Base-by-base conservation (phyloP, 148 eudicot genomes). In the Fagopyrum homotropicum region DNA sequence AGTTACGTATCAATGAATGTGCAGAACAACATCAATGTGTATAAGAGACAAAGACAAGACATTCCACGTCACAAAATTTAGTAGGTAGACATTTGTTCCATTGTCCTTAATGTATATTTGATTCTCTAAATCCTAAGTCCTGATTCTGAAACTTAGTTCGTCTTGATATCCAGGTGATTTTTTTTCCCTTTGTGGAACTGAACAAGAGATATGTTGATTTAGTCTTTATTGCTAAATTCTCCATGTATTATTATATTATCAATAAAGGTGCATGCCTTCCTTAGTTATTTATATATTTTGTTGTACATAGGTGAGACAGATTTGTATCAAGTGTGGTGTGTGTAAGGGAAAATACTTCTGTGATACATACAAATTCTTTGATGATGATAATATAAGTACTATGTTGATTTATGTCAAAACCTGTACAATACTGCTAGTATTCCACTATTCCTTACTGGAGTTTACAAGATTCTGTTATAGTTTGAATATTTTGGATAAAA, bases 291-390 rank as follows among this genome's bases (percentile, higher is more conserved):
- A 64, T 44, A 48, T 73, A 45, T 48, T 69, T 71, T 52, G 49
- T 43, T 54, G 22, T 40, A 57, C 50, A 75, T 82, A 93, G 98
- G 97, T 89, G 74, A 85, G 74, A 66, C 95, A 93, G 85, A 77
- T 82, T 68, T 93, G 97, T 82, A 77, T 81, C 64, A 89, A 81
- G 72, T 93, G 98, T 76, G 98, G 98, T 26, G 97, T 91, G 26
- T 93, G 97, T 78, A 91, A 89, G 98, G 97, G 89, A 12, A 88
- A 83, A 76, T 93, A 93, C 77, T 91, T 83, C 69, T 93, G 98
- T 80, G 89, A 79, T 71, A 79, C 52, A 45, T 93, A 97, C 90
- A 93, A 91, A 86, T 77, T 93, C 40, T 91, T 77, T 81, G 97
- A 88, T 80, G 98, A 93, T 78, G 91, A 22, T 22, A 0, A 93